Conservation (phyloP, 176 grass and related monocot genomes). For the Melocanna baccifera region DNA sequence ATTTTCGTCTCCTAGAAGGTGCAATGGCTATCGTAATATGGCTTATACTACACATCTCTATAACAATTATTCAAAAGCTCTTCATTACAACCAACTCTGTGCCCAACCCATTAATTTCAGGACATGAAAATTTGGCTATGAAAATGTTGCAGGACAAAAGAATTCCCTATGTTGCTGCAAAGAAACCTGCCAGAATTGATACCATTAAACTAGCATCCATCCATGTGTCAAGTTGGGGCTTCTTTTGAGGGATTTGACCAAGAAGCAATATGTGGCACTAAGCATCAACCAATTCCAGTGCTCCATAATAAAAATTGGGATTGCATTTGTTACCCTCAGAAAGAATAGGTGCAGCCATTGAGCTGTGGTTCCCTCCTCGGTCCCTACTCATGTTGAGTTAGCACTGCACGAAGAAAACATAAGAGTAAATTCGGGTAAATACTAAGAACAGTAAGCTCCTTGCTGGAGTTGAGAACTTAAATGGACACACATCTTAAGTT, state of each 20-base stretch:
- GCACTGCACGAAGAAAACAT: constrained; percentile 33
- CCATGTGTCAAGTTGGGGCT: not conserved
- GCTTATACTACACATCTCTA: constrained; percentile 49
- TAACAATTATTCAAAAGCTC: constrained; percentile 33
- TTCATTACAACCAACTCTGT: constrained; percentile 24
- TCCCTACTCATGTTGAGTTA: constrained; percentile 43
- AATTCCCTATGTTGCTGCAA: constrained; percentile 27
- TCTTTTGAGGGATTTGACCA: not conserved
- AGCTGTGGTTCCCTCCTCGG: not conserved
- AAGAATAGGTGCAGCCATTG: constrained; percentile 8
- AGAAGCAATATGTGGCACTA: constrained; percentile 1
- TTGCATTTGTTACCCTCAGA: not conserved
- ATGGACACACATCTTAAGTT: not conserved
- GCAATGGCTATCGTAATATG: constrained; percentile 25
- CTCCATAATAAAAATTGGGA: not conserved
- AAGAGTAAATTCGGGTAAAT: not conserved
- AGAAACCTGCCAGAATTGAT: not conserved
- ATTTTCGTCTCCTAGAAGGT: constrained; percentile 19
- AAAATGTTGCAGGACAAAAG: constrained; percentile 18
- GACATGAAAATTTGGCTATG: not conserved
- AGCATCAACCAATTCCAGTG: not conserved
- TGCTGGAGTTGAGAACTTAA: not conserved
- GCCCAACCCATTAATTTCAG: constrained; percentile 12
- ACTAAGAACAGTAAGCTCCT: not conserved
- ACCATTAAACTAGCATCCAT: not conserved